Evolutionary conservation across 2,329 filamentous ascomycete genomes (phyloP), one percentile per base, ranked within the genome.

Genomic region (Sarocladiaceae sp.): DNA sequence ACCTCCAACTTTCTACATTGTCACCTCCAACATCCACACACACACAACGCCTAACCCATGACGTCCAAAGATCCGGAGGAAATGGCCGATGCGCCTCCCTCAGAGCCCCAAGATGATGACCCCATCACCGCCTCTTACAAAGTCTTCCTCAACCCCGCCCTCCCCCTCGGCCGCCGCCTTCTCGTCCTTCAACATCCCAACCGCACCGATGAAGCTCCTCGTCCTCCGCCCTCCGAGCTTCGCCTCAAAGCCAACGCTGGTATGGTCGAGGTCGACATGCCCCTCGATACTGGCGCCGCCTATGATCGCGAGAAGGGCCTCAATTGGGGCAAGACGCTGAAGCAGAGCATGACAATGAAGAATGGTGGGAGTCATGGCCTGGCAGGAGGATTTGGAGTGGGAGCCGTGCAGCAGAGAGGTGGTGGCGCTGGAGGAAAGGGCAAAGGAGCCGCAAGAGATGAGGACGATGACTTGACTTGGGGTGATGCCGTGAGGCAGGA

Each of bases 241-340:
- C 88, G 91, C 53, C 70, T 95, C 61, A 98, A 97, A 69, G 77
- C 83, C 12, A 69, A 76, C 46, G 79, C 86, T 0, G 90, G 90
- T 45, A 86, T 96, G 67, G 73, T 96, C 46, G 93, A 98, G 66
- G 73, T 97, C 43, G 93, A 98, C 61, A 76, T 96, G n/a, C 88
- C 88, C 4, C 72, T 96, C 54, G 80, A 82, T 68, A 35, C 33
- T 6, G 34, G 72, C 45, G 63, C 62, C 48, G 83, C 87, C 58
- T 97, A 95, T 70, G 89, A 97, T 67, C 78, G 83, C 52, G 76
- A 78, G 52, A 89, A 91, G 67, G 91, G 88, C 39, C 68, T 93
- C 43, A 76, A 79, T 51, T 97, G 88, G 78, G 93, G 90, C 15
- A 80, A 86, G 56, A 81, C 85, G 2, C 69, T 97, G 51, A 73